Conservation (phyloP, 2,329 filamentous ascomycete genomes). For the Endocalyx cinctus region DNA sequence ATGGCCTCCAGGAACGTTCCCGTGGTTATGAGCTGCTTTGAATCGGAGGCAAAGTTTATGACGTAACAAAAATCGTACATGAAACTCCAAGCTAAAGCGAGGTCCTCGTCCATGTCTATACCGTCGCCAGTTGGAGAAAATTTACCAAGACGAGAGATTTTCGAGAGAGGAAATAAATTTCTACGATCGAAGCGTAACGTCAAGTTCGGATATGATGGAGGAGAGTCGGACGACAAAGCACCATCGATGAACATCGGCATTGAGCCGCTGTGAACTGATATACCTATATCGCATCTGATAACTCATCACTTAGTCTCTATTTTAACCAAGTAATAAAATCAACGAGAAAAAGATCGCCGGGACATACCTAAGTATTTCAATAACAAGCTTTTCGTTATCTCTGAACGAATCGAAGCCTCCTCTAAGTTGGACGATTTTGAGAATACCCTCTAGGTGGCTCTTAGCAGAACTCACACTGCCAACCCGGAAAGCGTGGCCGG, state of each 20-base stretch:
- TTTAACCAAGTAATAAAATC: background rate
- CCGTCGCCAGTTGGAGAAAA: too few species aligned
- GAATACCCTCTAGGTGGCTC: constrained; percentile 32
- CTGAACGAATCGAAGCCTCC: constrained; percentile 29
- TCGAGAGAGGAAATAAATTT: too few species aligned
- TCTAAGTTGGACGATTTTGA: constrained; percentile 31
- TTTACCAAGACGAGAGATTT: too few species aligned
- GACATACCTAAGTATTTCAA: constrained; percentile 24
- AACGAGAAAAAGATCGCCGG: too few species aligned
- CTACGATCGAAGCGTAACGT: background rate
- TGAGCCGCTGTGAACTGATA: constrained; percentile 10
- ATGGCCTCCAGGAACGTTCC: constrained; percentile 24
- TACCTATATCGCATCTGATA: constrained; percentile 12
- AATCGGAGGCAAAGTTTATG: constrained; percentile 20
- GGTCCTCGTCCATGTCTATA: too few species aligned
- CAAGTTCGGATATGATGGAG: constrained; percentile 9
- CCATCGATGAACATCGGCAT: constrained; percentile 12
- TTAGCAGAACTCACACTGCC: constrained; percentile 23
- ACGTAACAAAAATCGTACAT: constrained; percentile 20
- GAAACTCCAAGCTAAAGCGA: constrained; percentile 16
- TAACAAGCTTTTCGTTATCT: constrained; percentile 28
- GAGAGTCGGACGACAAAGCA: constrained; percentile 4
- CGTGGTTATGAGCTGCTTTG: constrained; percentile 10
- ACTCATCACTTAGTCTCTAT: background rate
- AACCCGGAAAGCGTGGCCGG: constrained; percentile 22